A percentile compares a stretch with the other conserved stretches of the same genome.
Conservation (phyloP, 2,329 filamentous ascomycete genomes). For the Aureobasidium sp. region DNA sequence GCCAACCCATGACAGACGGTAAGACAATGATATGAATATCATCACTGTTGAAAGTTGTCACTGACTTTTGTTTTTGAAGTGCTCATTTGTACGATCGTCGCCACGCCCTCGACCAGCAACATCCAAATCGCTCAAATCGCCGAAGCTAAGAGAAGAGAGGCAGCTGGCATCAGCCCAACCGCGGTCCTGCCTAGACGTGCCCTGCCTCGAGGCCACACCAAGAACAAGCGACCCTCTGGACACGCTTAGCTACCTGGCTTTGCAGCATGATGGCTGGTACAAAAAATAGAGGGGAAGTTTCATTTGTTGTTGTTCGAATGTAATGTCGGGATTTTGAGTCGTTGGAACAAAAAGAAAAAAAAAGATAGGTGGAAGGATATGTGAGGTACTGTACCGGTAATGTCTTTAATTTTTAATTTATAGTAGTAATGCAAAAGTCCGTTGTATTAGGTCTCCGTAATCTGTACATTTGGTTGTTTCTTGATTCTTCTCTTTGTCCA, state of each 20-base stretch:
- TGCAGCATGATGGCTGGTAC: background rate
- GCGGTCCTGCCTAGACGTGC: slow-evolving; percentile 1
- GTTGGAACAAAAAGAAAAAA: background rate
- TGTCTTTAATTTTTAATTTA: background rate
- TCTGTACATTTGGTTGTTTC: background rate
- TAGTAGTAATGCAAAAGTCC: background rate
- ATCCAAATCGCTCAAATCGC: background rate
- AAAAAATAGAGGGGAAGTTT: background rate
- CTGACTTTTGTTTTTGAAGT: background rate
- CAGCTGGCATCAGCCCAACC: background rate
- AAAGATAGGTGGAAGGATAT: background rate
- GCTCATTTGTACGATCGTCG: background rate
- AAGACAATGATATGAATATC: background rate
- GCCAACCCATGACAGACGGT: background rate
- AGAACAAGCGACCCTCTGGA: background rate
- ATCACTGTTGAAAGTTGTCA: background rate
- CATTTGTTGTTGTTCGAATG: background rate
- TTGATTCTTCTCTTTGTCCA: background rate
- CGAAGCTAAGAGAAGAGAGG: background rate
- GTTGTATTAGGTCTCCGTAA: background rate
- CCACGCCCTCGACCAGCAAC: background rate
- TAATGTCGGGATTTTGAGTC: background rate
- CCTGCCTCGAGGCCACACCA: background rate
- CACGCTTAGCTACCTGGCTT: background rate
- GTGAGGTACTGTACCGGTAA: background rate